Conservation (phyloP, 805 yeast genomes). For the Myxozyma mucilagina region DNA sequence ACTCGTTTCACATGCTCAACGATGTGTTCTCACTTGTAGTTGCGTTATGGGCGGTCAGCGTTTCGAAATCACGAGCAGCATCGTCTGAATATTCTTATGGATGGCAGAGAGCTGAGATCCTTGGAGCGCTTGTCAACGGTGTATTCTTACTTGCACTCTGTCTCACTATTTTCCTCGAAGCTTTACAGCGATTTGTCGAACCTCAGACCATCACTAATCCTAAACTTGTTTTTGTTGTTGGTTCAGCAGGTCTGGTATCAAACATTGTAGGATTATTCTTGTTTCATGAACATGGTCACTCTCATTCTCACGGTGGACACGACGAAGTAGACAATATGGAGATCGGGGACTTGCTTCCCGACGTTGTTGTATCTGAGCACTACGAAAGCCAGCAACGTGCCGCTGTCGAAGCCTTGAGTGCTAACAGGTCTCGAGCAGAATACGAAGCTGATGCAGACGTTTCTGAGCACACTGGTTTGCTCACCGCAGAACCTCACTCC, state of each 20-base stretch:
- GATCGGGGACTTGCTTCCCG: slow-evolving; percentile 26
- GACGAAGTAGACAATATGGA: slow-evolving; percentile 28
- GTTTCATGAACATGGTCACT: slow-evolving; percentile 84
- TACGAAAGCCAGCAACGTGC: slow-evolving; percentile 17
- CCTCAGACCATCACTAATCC: slow-evolving; percentile 83
- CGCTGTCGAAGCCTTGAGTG: slow-evolving; percentile 6
- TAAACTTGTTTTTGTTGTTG: slow-evolving; percentile 77
- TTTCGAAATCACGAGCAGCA: slow-evolving; percentile 76
- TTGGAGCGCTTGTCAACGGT: slow-evolving; percentile 93
- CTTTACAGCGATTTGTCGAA: slow-evolving; percentile 80
- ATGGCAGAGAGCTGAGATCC: slow-evolving; percentile 95
- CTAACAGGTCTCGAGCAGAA: neutral
- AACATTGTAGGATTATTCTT: slow-evolving; percentile 79
- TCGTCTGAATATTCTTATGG: slow-evolving; percentile 93
- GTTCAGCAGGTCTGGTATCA: slow-evolving; percentile 77
- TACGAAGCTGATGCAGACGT: slow-evolving; percentile 37
- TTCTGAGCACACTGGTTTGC: slow-evolving; percentile 41
- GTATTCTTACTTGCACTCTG: slow-evolving; percentile 91
- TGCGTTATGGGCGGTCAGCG: slow-evolving; percentile 95
- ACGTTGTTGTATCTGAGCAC: slow-evolving; percentile 22
- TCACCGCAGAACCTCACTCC: slow-evolving; percentile 33
- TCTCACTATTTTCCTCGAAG: slow-evolving; percentile 88
- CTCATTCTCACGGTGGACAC: slow-evolving; percentile 51
- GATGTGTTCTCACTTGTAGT: slow-evolving; percentile 86
- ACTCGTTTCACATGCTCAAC: slow-evolving; percentile 95